Base-by-base conservation (phyloP, 75 land plant species). In the Pinus albicaulis region DNA sequence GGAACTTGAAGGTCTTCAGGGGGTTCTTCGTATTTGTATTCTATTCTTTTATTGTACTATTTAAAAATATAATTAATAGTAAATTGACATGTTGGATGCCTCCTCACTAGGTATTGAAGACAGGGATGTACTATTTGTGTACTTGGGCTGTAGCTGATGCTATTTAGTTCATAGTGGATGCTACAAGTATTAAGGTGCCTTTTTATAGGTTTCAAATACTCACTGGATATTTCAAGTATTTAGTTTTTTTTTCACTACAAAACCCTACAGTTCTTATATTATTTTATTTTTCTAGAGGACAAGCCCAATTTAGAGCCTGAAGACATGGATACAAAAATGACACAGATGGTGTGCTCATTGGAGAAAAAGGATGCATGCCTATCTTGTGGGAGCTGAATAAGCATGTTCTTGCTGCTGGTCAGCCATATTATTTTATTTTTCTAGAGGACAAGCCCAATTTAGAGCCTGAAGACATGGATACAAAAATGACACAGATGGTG, bases 81-180 rank as follows among this genome's bases (percentile, higher is more conserved):
- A 10, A 19, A 34, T 19, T 68, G 41, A 68, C 71, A 38, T 38
- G 52, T n/a, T 64, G 68, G 68, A 38, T 41, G 3, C 3, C 12
- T 41, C 19, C n/a, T 68, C 4, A 41, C 14, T 22, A 48, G 91
- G 93, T 91, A 57, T 71, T 95, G 70, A 95, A 95, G 66, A 95
- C 95, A 48, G 98, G 98, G 55, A 92, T 92, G 95, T 95, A 95
- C 61, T 92, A 95, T 82, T 80, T 95, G 53, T 76, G 98, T 56
- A 79, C 98, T 16, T 85, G 91, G 26, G 95, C 98, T 81, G 95
- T 93, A 70, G 95, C 95, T 62, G 95, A 95, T 89, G 98, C 98
- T 22, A 95, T 95, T 72, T 89, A 95, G 63, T 92, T 92, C 76
- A 92, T 93, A 23, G 98, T 95, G 14, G 98, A 95, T 60, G 79